Base-by-base conservation (phyloP, 306 rosid genomes). In the Oemleria cerasiformis region DNA sequence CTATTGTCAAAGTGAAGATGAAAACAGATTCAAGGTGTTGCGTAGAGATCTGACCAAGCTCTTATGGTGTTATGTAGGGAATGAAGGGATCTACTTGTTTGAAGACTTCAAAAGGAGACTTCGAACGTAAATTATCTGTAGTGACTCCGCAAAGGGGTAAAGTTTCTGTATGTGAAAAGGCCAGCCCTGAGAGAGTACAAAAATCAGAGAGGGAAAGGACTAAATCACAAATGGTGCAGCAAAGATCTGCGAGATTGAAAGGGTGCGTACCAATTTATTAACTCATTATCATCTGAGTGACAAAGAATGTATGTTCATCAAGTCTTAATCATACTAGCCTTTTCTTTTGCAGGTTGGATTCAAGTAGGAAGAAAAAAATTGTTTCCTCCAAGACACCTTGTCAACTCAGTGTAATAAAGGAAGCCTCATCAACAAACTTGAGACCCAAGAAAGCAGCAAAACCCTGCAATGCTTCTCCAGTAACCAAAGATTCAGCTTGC, bases 301-400 rank as follows among this genome's bases (percentile, higher is more conserved):
- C 34, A 17, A n/a, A 12, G 10, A n/a, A 13, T 63, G 43, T 55
- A 50, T 36, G n/a, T 57, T 41, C 42, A 38, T 60, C 30, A 13
- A 67, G 68, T 59, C 71, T 63, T 43, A 65, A 38, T 15, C 38
- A 30, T 11, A 41, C 65, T 57, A 9, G 61, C 49, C 15, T 67
- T 67, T 36, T 30, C 21, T 62, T 56, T 58, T 80, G 66, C 83
- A 90, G 98, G 83, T 82, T 50, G 48, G 75, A 67, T 60, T 79
- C 85, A 63, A 75, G 75, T 68, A 83, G 82, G 81, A 88, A 81
- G 69, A 88, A 82, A 40, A 51, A 54, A 68, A 73, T 72, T 16
- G 71, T 41, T 59, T 55, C 78, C 38, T 44, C 68, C 70, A 73
- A 56, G 68, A 80, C 85, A 48, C 69, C 79, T 25, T 17, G 80